Percentiles rank a stretch among this genome's conserved stretches.
These are phyloP conservation scores for Fraxinus sp. DNA, from an alignment of 305 asterid species.

Conservation along the genomic window DNA sequence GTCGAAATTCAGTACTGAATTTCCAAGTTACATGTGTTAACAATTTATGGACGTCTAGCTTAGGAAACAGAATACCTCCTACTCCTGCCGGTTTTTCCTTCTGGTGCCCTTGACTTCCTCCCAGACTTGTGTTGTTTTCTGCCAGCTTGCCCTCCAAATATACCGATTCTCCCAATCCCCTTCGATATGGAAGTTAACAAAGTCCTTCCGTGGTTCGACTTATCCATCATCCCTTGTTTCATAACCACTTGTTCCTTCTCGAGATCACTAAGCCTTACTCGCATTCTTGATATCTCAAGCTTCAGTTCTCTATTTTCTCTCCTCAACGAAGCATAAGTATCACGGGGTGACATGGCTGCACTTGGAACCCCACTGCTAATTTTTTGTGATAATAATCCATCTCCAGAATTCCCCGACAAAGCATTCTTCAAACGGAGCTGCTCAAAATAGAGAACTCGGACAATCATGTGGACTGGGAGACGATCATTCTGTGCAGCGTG, in stretches of 20 bases:
- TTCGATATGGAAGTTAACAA: slow-evolving; percentile 58
- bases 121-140: slow-evolving; percentile 40
- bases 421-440: slow-evolving; percentile 56
- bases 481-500: slow-evolving; percentile 72
- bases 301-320: slow-evolving; percentile 66
- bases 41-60: not conserved
- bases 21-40: not conserved
- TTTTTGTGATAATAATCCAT: slow-evolving; percentile 45
- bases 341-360: slow-evolving; percentile 61
- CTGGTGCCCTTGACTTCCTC: slow-evolving; percentile 34
- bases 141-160: slow-evolving; percentile 48
- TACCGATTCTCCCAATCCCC: slow-evolving; percentile 57
- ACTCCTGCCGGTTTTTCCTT: slow-evolving; percentile 39
- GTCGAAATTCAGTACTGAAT: not conserved
- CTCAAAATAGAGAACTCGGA: slow-evolving; percentile 58
- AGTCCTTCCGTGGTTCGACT: slow-evolving; percentile 46
- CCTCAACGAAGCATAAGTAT: slow-evolving; percentile 60
- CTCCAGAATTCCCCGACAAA: slow-evolving; percentile 43
- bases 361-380: slow-evolving; percentile 59
- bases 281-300: slow-evolving; percentile 68
- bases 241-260: slow-evolving; percentile 64
- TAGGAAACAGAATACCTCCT: slow-evolving; percentile 54
- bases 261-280: slow-evolving; percentile 63
- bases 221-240: slow-evolving; percentile 68
- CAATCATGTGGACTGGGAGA: slow-evolving; percentile 57